phyloP scores from a whole-genome alignment of 2,329 filamentous ascomycete genomes.

The Diaporthe humulicola region DNA sequence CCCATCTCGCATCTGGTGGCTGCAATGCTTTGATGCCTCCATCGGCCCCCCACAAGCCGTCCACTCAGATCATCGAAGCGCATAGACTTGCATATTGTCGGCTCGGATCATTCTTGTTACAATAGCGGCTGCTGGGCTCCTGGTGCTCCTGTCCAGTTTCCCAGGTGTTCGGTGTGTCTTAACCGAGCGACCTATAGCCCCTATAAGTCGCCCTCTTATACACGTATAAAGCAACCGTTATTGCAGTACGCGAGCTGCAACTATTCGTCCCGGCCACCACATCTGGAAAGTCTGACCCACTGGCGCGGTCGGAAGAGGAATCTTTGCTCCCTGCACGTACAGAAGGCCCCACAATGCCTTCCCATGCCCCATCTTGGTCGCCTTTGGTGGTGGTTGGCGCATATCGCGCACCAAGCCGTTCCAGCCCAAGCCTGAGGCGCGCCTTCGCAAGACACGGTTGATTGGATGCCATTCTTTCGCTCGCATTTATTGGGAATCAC shows the following conservation, averaged over 20 bases:
- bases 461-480: not conserved
- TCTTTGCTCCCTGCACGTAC: conserved; percentile 20
- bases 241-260: conserved; percentile 33
- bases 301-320: conserved; percentile 23
- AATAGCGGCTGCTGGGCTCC: not conserved
- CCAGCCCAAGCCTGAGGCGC: conserved; percentile 3
- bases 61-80: not conserved
- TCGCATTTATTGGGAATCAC: not conserved
- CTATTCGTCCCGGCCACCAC: conserved; percentile 30
- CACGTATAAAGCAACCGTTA: conserved; percentile 32
- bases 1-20: conserved; percentile 5
- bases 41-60: conserved; percentile 12
- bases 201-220: conserved; percentile 33
- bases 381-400: conserved; percentile 35
- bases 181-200: conserved; percentile 26
- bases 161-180: conserved; percentile 22
- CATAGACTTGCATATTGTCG: not conserved
- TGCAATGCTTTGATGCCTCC: not conserved
- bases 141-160: conserved; percentile 16
- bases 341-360: conserved; percentile 32
- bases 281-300: conserved; percentile 22
- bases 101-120: not conserved
- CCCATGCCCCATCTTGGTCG: conserved; percentile 21
- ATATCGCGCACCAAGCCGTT: conserved; percentile 26
- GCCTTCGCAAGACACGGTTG: not conserved